phyloP scores from a whole-genome alignment of 345 rosid species.

The Aquilaria malaccensis region DNA sequence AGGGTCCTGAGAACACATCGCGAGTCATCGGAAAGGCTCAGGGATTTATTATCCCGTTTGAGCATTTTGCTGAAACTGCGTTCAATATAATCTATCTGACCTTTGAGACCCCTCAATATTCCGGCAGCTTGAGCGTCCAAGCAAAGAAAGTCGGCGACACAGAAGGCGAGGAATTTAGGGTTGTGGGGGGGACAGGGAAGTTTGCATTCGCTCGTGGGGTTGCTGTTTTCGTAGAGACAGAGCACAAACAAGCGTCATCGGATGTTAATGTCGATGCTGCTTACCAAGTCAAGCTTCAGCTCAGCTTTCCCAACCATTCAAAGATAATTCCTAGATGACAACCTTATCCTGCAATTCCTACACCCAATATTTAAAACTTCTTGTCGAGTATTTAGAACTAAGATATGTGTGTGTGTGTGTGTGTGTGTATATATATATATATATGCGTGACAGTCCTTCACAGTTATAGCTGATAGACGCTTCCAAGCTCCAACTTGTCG shows the following conservation, averaged over 20 bases:
- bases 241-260: neutral
- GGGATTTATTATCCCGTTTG: constrained; percentile 63
- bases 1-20: constrained; percentile 73
- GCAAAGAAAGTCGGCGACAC: constrained; percentile 37
- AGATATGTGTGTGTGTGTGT: too few species aligned
- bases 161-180: constrained; percentile 48
- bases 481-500: too few species aligned
- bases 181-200: constrained; percentile 79
- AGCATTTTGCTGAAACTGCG: constrained; percentile 52
- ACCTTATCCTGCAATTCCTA: too few species aligned
- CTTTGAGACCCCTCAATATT: constrained; percentile 41
- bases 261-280: constrained; percentile 24
- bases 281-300: constrained; percentile 73
- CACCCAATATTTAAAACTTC: too few species aligned
- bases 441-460: too few species aligned
- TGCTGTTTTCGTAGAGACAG: constrained; percentile 43
- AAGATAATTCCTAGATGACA: constrained; percentile 40
- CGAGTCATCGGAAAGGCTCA: constrained; percentile 61
- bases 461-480: too few species aligned
- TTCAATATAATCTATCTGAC: constrained; percentile 69
- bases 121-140: constrained; percentile 57
- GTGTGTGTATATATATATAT: too few species aligned
- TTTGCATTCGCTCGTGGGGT: constrained; percentile 76
- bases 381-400: too few species aligned
- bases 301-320: constrained; percentile 50